phyloP scores from a whole-genome alignment of 108 stramenopile species.

The Aureococcus anophagefferens region DNA sequence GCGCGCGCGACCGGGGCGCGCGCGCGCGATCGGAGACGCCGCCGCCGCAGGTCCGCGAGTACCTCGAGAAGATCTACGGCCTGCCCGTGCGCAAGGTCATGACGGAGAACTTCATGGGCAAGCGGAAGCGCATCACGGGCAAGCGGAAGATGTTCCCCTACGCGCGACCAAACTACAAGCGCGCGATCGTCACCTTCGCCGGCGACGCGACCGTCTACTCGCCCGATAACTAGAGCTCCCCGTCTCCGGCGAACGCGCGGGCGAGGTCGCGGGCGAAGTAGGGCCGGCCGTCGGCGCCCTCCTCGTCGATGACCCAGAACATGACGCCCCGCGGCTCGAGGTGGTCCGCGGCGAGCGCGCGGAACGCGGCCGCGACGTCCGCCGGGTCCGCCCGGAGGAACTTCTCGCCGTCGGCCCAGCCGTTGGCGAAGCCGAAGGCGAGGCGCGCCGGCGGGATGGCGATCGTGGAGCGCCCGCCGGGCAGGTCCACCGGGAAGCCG shows the following conservation, averaged over 20 bases:
- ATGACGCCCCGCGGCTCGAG: constrained; percentile 1
- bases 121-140: not conserved
- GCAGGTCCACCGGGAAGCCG: constrained; percentile 2
- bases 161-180: not conserved
- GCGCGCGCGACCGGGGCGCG: too few species aligned
- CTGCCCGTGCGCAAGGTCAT: not conserved
- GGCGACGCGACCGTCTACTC: too few species aligned
- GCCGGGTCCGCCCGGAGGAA: not conserved
- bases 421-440: not conserved
- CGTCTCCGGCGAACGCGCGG: too few species aligned
- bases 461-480: constrained; percentile 1
- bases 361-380: not conserved
- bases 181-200: too few species aligned
- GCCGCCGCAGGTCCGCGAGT: not conserved
- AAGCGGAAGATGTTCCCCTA: not conserved
- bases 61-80: not conserved
- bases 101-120: not conserved
- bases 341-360: not conserved
- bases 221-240: too few species aligned
- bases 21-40: too few species aligned
- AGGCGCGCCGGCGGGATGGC: not conserved
- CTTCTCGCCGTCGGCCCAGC: constrained; percentile 1
- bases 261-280: too few species aligned
- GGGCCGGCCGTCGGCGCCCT: not conserved
- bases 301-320: constrained; percentile 10